Conservation (phyloP, 2,329 filamentous ascomycete species). For the Lachnellula suecica region DNA sequence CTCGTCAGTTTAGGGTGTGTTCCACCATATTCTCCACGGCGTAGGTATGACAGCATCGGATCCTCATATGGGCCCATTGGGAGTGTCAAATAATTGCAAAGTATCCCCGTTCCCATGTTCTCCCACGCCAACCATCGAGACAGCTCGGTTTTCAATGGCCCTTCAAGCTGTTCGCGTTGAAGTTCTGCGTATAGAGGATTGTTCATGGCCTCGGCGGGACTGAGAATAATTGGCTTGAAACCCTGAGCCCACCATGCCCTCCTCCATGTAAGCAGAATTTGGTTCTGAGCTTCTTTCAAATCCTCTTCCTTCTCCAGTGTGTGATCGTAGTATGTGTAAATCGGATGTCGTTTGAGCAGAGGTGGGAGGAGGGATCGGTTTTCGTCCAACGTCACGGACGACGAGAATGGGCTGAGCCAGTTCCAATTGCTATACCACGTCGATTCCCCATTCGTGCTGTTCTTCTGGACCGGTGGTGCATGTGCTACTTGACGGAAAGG, state of each 20-base stretch:
- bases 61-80: slow-evolving; percentile 82
- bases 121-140: slow-evolving; percentile 92
- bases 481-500: slow-evolving; percentile 71
- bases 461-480: slow-evolving; percentile 70
- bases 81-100: slow-evolving; percentile 76
- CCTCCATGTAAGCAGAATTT: slow-evolving; percentile 82
- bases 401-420: slow-evolving; percentile 90
- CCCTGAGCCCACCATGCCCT: slow-evolving; percentile 95
- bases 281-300: slow-evolving; percentile 70
- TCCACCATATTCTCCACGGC: slow-evolving; percentile 64
- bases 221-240: slow-evolving; percentile 81
- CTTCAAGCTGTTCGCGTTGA: slow-evolving; percentile 60
- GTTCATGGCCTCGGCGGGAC: slow-evolving; percentile 75
- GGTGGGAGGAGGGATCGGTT: slow-evolving; percentile 81
- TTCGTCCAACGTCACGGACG: slow-evolving; percentile 75
- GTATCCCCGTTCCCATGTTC: slow-evolving; percentile 79
- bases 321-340: slow-evolving; percentile 91
- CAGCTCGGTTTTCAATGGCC: slow-evolving; percentile 65
- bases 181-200: slow-evolving; percentile 77
- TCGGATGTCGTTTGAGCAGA: slow-evolving; percentile 63
- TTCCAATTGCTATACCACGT: slow-evolving; percentile 88
- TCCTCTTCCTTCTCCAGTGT: slow-evolving; percentile 60
- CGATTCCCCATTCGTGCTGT: slow-evolving; percentile 75
- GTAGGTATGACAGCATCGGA: slow-evolving; percentile 67
- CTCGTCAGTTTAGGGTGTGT: slow-evolving; percentile 61